phyloP scores from a whole-genome alignment of 805 yeast genomes.

The Tetrapisispora arboricola region DNA sequence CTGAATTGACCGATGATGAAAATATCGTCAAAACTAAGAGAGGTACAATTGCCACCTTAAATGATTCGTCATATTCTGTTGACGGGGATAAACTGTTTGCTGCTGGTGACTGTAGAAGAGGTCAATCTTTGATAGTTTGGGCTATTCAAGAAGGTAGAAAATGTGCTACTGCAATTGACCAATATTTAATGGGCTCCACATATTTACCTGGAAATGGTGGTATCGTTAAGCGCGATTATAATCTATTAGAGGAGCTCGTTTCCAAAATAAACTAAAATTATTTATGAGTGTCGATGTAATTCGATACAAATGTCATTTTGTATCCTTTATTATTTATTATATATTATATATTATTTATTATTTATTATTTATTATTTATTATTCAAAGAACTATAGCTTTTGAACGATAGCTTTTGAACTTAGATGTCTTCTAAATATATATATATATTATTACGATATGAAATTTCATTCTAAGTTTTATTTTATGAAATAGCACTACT shows the following conservation, averaged over 20 bases:
- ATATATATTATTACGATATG: no score
- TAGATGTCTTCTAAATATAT: no score
- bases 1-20: slow-evolving; percentile 71
- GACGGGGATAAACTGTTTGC: slow-evolving; percentile 65
- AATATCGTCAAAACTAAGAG: slow-evolving; percentile 51
- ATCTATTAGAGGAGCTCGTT: slow-evolving; percentile 66
- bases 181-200: slow-evolving; percentile 63
- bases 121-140: slow-evolving; percentile 97
- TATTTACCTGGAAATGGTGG: slow-evolving; percentile 92
- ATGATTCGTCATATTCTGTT: slow-evolving; percentile 58
- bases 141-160: slow-evolving; percentile 99
- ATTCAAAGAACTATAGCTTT: no score
- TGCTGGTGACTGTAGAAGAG: slow-evolving; percentile 98
- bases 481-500: no score
- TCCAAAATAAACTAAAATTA: slow-evolving; percentile 20
- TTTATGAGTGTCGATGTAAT: no score
- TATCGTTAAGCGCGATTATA: slow-evolving; percentile 74
- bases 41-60: slow-evolving; percentile 61
- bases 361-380: no score
- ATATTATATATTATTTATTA: neutral
- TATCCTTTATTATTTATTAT: no score
- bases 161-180: slow-evolving; percentile 91
- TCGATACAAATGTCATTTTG: no score
- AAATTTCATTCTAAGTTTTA: no score
- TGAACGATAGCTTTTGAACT: no score